Percentiles rank a stretch among this genome's conserved stretches.
These are phyloP conservation scores for bread wheat (Triticum aestivum) DNA, from an alignment of 176 grass and related monocot genomes.

Conservation along the genomic window DNA sequence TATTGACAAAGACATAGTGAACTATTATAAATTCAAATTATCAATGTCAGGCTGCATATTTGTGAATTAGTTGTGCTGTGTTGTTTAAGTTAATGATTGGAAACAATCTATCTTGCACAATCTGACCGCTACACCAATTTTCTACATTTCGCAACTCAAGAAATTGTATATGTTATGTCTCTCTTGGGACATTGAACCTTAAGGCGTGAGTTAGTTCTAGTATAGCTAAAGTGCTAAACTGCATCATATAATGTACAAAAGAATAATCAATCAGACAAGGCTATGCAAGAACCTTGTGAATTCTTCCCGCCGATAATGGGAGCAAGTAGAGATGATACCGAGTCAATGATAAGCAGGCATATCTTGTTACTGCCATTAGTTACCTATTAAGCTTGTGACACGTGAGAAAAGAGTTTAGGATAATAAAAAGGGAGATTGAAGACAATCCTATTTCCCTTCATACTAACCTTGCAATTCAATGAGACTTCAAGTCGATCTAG, in stretches of 20 bases:
- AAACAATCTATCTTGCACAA: neutral
- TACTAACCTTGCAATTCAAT: constrained; percentile 55
- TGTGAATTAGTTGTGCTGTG: neutral
- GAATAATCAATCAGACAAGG: constrained; percentile 7
- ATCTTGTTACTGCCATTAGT: constrained; percentile 46
- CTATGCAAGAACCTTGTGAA: constrained; percentile 67
- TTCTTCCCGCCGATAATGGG: constrained; percentile 78
- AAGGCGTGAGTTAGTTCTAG: neutral
- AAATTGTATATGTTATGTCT: neutral
- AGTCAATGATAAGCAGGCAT: constrained; percentile 87
- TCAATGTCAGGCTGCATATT: neutral
- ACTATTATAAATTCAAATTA: neutral
- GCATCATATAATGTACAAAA: neutral
- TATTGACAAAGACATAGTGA: neutral
- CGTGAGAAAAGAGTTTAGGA: constrained; percentile 8
- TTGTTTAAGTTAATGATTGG: neutral
- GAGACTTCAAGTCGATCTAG: constrained; percentile 66
- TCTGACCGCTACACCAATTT: neutral
- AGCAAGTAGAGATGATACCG: constrained; percentile 74
- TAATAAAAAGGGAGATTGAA: neutral
- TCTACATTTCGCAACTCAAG: neutral
- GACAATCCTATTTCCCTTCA: neutral
- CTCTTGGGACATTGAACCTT: neutral
- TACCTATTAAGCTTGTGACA: constrained; percentile 43
- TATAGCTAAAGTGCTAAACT: neutral